Evolutionary conservation across 2,329 filamentous ascomycete species (phyloP), one percentile per base, ranked within the genome.

Genomic region (Trichoderma gracile): DNA sequence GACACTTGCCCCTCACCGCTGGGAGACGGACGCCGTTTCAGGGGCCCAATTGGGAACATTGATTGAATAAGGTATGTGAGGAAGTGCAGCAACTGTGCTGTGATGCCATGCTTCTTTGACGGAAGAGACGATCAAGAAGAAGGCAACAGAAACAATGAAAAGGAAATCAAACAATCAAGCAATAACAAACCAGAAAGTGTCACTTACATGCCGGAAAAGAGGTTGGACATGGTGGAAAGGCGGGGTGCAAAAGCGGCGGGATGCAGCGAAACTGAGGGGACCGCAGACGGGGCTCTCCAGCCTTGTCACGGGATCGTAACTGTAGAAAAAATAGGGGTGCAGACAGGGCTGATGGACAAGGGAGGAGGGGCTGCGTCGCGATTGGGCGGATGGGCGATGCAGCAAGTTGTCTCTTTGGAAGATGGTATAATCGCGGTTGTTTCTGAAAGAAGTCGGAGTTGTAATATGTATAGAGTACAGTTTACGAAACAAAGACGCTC

Each of bases 161-260:
- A 30, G 21, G 53, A 53, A 17, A 27, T 5, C 27, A 27, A 1
- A 30, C 9, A 8, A 9, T 6, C 30, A 19, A 61, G 45, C 23
- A 52, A 17, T 38, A 15, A 15, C 17, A 21, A 21, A 47, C 27
- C 21, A 12, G 30, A 52, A 33, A 30, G 38, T 63, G 60, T 66
- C 63, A 84, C 84, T 83, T 79, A 86, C 84, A 86, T 86, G 76
- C 84, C 83, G 72, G 83, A 86, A 74, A 86, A 86, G 71, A 86
- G 78, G 77, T 85, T 85, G 71, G 84, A 86, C 83, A 86, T 86
- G 23, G 73, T 71, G 53, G 53, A 54, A 66, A 63, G 52, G 65
- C 56, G 66, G 63, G 61, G 62, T 52, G 57, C 38, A 54, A 56
- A 60, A 53, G 50, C 49, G 45, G 54, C 52, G 58, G 56, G 52